Percentiles rank a stretch among this genome's conserved stretches.
Evolutionary conservation across 2,329 filamentous ascomycete species (phyloP).

Genomic region (Bipolaris cookei): DNA sequence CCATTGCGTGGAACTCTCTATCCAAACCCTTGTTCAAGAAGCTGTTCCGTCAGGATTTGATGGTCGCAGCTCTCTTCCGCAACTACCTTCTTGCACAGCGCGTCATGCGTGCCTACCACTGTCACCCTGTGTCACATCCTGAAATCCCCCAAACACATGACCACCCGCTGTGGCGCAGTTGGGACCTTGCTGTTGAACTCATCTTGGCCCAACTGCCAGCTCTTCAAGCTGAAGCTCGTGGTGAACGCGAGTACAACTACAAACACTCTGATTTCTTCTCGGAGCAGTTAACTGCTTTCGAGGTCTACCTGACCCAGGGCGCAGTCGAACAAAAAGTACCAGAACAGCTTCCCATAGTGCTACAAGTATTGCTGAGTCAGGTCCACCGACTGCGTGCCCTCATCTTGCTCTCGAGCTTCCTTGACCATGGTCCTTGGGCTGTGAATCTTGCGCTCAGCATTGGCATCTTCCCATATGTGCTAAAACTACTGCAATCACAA

Average conservation of each 20-base stretch:
- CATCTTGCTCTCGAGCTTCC: constrained; percentile 88
- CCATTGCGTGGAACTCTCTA: constrained; percentile 96
- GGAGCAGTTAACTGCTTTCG: constrained; percentile 95
- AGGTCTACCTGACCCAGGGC: constrained; percentile 87
- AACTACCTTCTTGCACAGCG: constrained; percentile 95
- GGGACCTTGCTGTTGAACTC: constrained; percentile 96
- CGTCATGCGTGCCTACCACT: constrained; percentile 95
- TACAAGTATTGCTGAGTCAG: constrained; percentile 94
- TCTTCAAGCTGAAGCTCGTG: constrained; percentile 77
- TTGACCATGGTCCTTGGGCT: constrained; percentile 96
- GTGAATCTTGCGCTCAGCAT: constrained; percentile 98
- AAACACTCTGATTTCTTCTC: constrained; percentile 95
- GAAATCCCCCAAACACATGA: constrained; percentile 93
- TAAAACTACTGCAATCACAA: constrained; percentile 94
- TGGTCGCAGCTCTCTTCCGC: constrained; percentile 97
- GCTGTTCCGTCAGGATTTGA: constrained; percentile 94
- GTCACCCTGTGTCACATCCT: constrained; percentile 90
- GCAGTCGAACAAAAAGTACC: constrained; percentile 85
- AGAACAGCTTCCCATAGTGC: constrained; percentile 92
- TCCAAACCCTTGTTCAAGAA: constrained; percentile 92
- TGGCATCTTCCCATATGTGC: constrained; percentile 97
- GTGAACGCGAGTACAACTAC: constrained; percentile 82
- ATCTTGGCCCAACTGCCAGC: constrained; percentile 87
- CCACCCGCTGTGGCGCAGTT: constrained; percentile 94
- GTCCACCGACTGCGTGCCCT: constrained; percentile 90